These are phyloP conservation scores for Bryoglossum gracile DNA, from an alignment of 495 filamentous ascomycete species.

Conservation along the genomic window DNA sequence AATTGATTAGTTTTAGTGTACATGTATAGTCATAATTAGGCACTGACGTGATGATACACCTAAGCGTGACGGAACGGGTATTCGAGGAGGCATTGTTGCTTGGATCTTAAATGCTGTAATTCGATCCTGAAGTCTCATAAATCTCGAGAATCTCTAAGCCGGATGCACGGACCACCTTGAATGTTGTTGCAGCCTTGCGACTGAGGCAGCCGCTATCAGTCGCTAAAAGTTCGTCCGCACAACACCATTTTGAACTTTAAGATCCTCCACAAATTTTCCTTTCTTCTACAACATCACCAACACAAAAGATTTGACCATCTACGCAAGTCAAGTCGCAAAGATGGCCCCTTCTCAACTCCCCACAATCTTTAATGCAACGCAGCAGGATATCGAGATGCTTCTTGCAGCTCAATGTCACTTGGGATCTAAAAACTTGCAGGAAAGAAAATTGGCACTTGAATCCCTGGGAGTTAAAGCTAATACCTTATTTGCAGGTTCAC, in stretches of 20 bases:
- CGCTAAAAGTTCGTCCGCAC: no score
- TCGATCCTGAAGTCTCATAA: slow-evolving; percentile 2
- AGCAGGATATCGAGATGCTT: slow-evolving; percentile 95
- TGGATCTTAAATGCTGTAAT: slow-evolving; percentile 4
- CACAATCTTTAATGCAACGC: slow-evolving; percentile 66
- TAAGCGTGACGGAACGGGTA: slow-evolving; percentile 55
- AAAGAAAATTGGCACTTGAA: no score
- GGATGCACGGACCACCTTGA: not conserved
- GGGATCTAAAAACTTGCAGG: slow-evolving; percentile 96
- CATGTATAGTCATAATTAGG: not conserved
- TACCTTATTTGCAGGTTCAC: no score
- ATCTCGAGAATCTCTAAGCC: no score
- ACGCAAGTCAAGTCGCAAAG: slow-evolving; percentile 48
- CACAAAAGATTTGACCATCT: slow-evolving; percentile 11
- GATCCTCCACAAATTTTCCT: slow-evolving; percentile 2
- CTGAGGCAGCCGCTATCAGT: no score
- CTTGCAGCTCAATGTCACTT: slow-evolving; percentile 94
- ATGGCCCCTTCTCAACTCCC: slow-evolving; percentile 94
- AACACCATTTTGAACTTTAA: slow-evolving; percentile 15
- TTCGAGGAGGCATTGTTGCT: slow-evolving; percentile 65
- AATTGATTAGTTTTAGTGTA: slow-evolving; percentile 10
- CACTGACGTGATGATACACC: slow-evolving; percentile 54
- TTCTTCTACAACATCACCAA: slow-evolving; percentile 6
- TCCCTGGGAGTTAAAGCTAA: no score
- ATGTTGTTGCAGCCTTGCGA: slow-evolving; percentile 3